Percentiles rank a stretch among this genome's conserved stretches.
Conservation (phyloP, 164 flowering plant genomes). For the Umbellularia californica region DNA sequence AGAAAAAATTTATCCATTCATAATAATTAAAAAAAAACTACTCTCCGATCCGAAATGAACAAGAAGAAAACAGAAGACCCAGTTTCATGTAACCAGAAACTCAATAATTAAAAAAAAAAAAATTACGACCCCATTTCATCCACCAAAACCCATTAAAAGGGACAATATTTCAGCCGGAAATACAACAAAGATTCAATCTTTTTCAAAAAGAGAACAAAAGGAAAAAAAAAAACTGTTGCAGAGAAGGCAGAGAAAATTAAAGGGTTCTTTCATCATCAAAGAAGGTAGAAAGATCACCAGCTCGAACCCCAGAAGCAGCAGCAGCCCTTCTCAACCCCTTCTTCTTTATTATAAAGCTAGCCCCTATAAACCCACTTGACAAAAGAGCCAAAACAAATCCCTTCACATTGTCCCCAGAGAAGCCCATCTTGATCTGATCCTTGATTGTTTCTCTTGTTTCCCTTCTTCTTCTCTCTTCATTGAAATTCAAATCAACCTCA, state of each 20-base stretch:
- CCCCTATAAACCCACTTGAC: slow-evolving; percentile 74
- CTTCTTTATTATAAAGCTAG: slow-evolving; percentile 81
- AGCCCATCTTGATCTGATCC: slow-evolving; percentile 28
- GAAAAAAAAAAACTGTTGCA: too few species aligned
- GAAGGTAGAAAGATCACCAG: slow-evolving; percentile 35
- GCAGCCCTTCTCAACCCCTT: slow-evolving; percentile 73
- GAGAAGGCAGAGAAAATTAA: too few species aligned
- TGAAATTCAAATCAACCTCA: neutral
- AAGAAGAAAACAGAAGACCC: neutral
- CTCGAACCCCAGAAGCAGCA: slow-evolving; percentile 69
- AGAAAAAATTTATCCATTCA: neutral
- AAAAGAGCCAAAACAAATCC: slow-evolving; percentile 60
- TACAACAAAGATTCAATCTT: too few species aligned
- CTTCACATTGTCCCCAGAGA: slow-evolving; percentile 43
- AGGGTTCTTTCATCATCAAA: neutral
- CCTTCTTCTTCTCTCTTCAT: neutral
- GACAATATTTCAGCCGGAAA: too few species aligned
- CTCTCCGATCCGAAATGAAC: neutral
- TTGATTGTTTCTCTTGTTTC: neutral
- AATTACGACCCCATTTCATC: too few species aligned
- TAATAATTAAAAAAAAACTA: too few species aligned
- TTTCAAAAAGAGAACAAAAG: too few species aligned
- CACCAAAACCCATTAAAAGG: too few species aligned
- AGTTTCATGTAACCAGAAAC: neutral
- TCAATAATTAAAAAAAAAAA: too few species aligned